phyloP scores from a whole-genome alignment of 805 yeast genomes.

The Candida silvicultrix region DNA sequence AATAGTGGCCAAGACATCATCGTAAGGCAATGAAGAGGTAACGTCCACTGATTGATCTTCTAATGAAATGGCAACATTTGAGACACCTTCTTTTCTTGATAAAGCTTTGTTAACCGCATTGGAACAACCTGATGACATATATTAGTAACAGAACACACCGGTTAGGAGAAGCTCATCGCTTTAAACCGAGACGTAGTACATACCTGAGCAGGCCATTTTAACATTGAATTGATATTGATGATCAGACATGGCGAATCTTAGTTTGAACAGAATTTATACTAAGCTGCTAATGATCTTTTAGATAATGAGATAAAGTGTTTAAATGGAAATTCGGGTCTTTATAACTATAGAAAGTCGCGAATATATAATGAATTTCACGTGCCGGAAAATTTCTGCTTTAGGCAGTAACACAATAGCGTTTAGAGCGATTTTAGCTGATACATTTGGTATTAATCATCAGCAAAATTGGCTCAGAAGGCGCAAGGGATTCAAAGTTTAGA shows the following conservation, averaged over 20 bases:
- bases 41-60: constrained; percentile 82
- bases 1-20: constrained; percentile 73
- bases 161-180: no score
- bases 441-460: background rate
- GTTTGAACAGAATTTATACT: background rate
- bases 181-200: constrained; percentile 19
- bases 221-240: constrained; percentile 78
- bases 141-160: background rate
- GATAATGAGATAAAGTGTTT: background rate
- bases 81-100: constrained; percentile 65
- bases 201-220: constrained; percentile 73
- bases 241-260: constrained; percentile 30
- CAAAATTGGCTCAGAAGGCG: background rate
- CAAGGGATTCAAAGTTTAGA: background rate
- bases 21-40: constrained; percentile 57
- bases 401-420: background rate
- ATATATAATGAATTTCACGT: background rate
- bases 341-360: background rate
- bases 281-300: background rate
- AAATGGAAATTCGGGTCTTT: background rate
- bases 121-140: constrained; percentile 54
- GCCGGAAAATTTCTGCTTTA: background rate
- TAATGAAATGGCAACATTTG: constrained; percentile 64
- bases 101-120: constrained; percentile 79
- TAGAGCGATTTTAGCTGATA: background rate